A percentile compares a stretch with the other conserved stretches of the same genome.
phyloP scores from a whole-genome alignment of 257 asterid genomes.

The Linderniella brevidens region DNA sequence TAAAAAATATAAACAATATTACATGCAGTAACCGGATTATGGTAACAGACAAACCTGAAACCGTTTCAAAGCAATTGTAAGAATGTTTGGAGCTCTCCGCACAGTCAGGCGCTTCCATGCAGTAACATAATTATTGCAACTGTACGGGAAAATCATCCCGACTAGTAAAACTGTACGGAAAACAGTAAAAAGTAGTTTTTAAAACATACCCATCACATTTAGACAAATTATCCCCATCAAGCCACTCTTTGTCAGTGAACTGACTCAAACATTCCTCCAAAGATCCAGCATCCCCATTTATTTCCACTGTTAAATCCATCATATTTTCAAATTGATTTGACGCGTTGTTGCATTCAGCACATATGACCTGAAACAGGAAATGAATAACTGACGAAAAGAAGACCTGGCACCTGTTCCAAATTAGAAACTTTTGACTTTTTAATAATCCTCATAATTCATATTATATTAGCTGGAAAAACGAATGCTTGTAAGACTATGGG shows the following conservation, averaged over 20 bases:
- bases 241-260: slow-evolving; percentile 80
- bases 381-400: not conserved
- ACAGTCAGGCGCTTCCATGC: slow-evolving; percentile 92
- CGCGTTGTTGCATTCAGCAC: slow-evolving; percentile 69
- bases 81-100: slow-evolving; percentile 74
- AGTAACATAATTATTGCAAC: slow-evolving; percentile 90
- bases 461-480: too few relatives aligned
- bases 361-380: slow-evolving; percentile 53
- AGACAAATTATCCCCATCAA: slow-evolving; percentile 97
- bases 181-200: slow-evolving; percentile 13
- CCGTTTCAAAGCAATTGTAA: slow-evolving; percentile 91
- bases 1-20: not conserved
- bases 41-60: slow-evolving; percentile 78
- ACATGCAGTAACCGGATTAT: too few relatives aligned
- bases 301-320: slow-evolving; percentile 99
- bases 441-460: too few relatives aligned
- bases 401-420: too few relatives aligned
- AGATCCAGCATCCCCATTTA: slow-evolving; percentile 91
- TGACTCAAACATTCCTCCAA: slow-evolving; percentile 95
- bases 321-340: slow-evolving; percentile 90
- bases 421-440: not conserved
- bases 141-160: slow-evolving; percentile 16
- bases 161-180: not conserved
- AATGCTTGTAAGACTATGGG: too few relatives aligned
- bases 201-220: slow-evolving; percentile 92